Conservation (phyloP, 2,329 filamentous ascomycete genomes). For the Seiridium cupressi region DNA sequence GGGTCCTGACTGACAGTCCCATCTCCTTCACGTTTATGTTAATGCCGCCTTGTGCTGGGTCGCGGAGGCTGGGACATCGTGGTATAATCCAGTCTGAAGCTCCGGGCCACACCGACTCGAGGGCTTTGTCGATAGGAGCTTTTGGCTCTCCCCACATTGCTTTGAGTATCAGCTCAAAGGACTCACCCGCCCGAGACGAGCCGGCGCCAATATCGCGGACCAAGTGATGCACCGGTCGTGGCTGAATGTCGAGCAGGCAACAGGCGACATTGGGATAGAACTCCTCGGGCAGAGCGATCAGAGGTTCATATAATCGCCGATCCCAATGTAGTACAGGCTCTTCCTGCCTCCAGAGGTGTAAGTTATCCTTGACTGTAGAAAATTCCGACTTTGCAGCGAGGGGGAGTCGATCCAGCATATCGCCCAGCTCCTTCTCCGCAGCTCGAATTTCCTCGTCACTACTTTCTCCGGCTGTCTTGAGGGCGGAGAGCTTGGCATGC, state of each 20-base stretch:
- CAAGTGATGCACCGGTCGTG: conserved; percentile 49
- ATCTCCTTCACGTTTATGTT: conserved; percentile 32
- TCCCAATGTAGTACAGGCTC: conserved; percentile 65
- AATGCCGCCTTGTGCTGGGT: conserved; percentile 46
- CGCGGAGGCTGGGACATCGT: conserved; percentile 45
- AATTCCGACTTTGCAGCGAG: conserved; percentile 34
- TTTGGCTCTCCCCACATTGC: conserved; percentile 33
- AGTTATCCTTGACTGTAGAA: conserved; percentile 48
- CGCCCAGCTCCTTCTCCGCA: conserved; percentile 19
- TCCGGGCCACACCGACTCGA: conserved; percentile 59
- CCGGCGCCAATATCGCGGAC: conserved; percentile 43
- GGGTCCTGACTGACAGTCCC: conserved; percentile 41
- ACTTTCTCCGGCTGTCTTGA: conserved; percentile 11
- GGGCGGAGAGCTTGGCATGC: conserved; percentile 11
- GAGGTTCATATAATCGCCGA: conserved; percentile 66
- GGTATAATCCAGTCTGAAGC: conserved; percentile 52
- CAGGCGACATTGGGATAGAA: conserved; percentile 62
- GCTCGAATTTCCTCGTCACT: conserved; percentile 23
- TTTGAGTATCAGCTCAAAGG: conserved; percentile 51
- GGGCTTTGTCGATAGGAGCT: conserved; percentile 36
- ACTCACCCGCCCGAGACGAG: conserved; percentile 42
- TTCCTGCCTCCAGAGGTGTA: conserved; percentile 46
- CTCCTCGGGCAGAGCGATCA: conserved; percentile 57
- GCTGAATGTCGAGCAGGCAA: conserved; percentile 66
- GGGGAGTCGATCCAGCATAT: conserved; percentile 17